Conservation (phyloP, 345 rosid genomes). For the Aquilaria yunnanensis region DNA sequence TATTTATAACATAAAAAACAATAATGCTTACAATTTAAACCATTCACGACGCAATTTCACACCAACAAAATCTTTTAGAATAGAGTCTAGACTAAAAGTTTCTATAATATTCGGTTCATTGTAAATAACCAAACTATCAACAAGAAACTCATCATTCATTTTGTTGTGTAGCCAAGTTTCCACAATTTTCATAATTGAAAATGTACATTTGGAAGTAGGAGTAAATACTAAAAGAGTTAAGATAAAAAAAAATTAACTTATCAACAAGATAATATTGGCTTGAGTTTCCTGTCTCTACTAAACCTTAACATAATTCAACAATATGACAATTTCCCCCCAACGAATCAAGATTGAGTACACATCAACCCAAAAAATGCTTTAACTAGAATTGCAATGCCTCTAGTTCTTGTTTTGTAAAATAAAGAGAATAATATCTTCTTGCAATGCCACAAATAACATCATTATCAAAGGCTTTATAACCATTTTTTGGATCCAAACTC, state of each 20-base stretch:
- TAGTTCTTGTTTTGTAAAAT: not conserved
- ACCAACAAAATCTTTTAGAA: not conserved
- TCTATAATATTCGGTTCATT: not conserved
- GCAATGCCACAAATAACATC: not conserved
- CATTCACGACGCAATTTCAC: not conserved
- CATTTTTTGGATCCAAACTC: not conserved
- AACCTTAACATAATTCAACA: not conserved
- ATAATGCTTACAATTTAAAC: no score
- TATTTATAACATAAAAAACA: no score
- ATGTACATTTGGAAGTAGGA: no score
- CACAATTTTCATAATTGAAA: no score
- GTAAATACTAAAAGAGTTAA: not conserved
- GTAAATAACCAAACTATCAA: not conserved
- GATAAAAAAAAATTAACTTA: no score
- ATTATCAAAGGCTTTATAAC: not conserved
- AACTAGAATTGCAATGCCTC: not conserved
- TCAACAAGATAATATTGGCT: not conserved
- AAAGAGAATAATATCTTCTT: not conserved
- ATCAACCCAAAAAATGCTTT: not conserved
- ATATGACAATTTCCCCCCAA: not conserved
- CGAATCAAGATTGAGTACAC: not conserved
- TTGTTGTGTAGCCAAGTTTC: no score
- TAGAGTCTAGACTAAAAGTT: not conserved
- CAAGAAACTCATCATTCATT: no score
- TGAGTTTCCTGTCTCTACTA: no score